Percentiles rank a stretch among this genome's conserved stretches.
phyloP scores from a whole-genome alignment of 2,329 filamentous ascomycete species.

The Claviceps monticola region DNA sequence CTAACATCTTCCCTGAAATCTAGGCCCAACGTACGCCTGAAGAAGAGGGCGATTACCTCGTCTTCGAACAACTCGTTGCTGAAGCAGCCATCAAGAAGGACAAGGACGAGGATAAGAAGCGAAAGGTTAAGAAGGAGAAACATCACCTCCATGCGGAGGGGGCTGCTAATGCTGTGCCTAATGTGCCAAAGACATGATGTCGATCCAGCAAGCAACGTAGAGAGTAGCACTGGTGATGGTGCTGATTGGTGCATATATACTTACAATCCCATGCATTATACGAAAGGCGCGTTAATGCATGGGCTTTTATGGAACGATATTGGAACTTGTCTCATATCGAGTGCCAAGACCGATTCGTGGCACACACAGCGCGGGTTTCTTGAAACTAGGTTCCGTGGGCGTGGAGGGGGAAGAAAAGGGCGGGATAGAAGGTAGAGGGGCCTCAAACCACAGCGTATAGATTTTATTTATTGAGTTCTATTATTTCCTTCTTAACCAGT shows the following conservation, averaged over 20 bases:
- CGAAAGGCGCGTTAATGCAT: no score
- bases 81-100: slow-evolving; percentile 95
- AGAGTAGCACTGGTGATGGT: no score
- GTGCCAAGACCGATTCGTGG: no score
- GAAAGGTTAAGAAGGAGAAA: slow-evolving; percentile 38
- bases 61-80: slow-evolving; percentile 94
- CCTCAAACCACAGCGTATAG: neutral
- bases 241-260: no score
- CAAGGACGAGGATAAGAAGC: slow-evolving; percentile 58
- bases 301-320: no score
- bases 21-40: slow-evolving; percentile 82
- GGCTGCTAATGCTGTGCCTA: slow-evolving; percentile 14
- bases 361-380: no score
- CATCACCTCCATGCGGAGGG: slow-evolving; percentile 19
- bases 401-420: no score
- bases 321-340: no score
- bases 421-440: no score
- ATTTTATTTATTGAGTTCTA: neutral
- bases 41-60: slow-evolving; percentile 97
- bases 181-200: slow-evolving; percentile 10
- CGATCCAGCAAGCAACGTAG: neutral
- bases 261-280: no score
- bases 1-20: neutral
- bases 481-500: no score
- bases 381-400: no score